phyloP scores from a whole-genome alignment of 768 basidiomycete species.

The Pleurotus giganteus region DNA sequence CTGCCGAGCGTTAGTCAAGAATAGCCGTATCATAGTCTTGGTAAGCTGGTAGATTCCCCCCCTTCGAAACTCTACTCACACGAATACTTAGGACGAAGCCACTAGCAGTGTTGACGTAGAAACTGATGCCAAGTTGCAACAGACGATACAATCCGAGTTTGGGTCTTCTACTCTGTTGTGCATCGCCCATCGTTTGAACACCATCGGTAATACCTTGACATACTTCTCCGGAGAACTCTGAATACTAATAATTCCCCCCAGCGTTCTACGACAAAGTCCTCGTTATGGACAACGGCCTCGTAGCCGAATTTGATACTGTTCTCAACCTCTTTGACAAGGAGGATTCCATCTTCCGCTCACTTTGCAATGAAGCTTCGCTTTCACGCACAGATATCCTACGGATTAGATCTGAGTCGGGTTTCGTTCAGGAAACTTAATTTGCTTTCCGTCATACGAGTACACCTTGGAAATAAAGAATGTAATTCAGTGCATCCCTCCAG shows the following conservation, averaged over 20 bases:
- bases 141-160: constrained; percentile 64
- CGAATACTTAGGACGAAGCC: constrained; percentile 52
- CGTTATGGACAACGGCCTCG: constrained; percentile 67
- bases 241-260: constrained; percentile 19
- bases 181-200: constrained; percentile 58
- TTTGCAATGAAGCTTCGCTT: constrained; percentile 66
- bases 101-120: constrained; percentile 62
- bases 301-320: constrained; percentile 76
- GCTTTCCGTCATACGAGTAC: too few species aligned
- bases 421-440: too few species aligned
- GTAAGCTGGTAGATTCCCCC: constrained; percentile 36
- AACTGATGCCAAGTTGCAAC: constrained; percentile 60
- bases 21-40: constrained; percentile 55
- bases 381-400: constrained; percentile 53
- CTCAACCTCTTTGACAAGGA: constrained; percentile 59
- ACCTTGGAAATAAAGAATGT: too few species aligned
- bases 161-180: constrained; percentile 48
- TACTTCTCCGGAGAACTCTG: not conserved
- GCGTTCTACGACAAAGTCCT: constrained; percentile 68
- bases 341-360: constrained; percentile 65
- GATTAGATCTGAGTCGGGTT: constrained; percentile 26
- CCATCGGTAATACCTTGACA: constrained; percentile 40
- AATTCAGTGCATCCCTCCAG: too few species aligned
- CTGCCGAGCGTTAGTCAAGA: constrained; percentile 59
- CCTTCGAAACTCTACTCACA: too few species aligned